phyloP scores from a whole-genome alignment of 129 eudicot genomes.

The Saussurea involucrata region DNA sequence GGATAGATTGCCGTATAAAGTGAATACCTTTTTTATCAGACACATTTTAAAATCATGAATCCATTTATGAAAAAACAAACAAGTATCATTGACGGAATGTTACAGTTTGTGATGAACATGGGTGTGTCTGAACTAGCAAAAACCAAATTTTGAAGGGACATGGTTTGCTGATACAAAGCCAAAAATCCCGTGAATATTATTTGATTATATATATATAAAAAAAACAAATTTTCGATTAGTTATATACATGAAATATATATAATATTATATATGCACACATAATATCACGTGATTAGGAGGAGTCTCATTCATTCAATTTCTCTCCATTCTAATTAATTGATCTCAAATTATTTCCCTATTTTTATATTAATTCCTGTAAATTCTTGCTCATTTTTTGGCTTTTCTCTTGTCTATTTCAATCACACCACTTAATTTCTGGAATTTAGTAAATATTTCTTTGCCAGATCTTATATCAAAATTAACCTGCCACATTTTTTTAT shows the following conservation, averaged over 20 bases:
- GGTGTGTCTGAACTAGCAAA: slow-evolving; percentile 22
- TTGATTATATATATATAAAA: neutral
- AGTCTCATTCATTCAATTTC: slow-evolving; percentile 3
- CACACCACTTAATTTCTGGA: neutral
- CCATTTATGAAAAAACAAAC: too few species aligned
- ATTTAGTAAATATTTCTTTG: neutral
- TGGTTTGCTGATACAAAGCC: slow-evolving; percentile 27
- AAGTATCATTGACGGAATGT: neutral
- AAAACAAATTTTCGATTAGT: neutral
- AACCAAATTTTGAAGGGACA: slow-evolving; percentile 15
- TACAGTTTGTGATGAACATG: slow-evolving; percentile 22
- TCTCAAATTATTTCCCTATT: neutral
- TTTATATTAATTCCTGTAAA: neutral
- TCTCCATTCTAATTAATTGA: neutral
- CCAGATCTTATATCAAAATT: neutral
- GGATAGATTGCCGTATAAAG: too few species aligned
- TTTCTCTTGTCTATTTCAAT: slow-evolving; percentile 18
- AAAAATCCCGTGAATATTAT: slow-evolving; percentile 35
- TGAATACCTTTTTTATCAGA: too few species aligned
- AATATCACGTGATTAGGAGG: slow-evolving; percentile 22
- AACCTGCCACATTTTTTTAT: neutral
- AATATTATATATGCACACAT: neutral
- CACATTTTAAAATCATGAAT: too few species aligned
- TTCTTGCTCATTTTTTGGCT: slow-evolving; percentile 9
- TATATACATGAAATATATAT: neutral